These are phyloP conservation scores for Biscogniauxia mediterranea DNA, from an alignment of 2,329 filamentous ascomycete species.

Conservation along the genomic window DNA sequence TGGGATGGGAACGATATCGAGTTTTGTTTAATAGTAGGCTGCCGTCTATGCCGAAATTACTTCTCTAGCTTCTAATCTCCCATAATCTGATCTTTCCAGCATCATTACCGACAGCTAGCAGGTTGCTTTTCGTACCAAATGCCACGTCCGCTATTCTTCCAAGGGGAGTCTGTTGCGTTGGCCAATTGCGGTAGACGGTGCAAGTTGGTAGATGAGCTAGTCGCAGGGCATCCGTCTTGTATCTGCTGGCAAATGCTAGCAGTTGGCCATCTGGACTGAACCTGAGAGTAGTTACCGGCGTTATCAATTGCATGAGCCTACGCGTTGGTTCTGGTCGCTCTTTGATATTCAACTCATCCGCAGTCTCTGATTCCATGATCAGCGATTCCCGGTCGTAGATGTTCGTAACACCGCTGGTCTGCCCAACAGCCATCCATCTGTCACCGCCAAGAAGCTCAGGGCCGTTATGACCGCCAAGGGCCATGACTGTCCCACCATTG, in stretches of 20 bases:
- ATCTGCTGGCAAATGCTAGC: conserved; percentile 78
- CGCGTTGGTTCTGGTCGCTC: conserved; percentile 69
- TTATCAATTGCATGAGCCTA: conserved; percentile 82
- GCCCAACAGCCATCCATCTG: conserved; percentile 86
- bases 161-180: conserved; percentile 83
- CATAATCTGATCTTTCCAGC: conserved; percentile 83
- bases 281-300: conserved; percentile 72
- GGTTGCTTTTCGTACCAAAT: conserved; percentile 62
- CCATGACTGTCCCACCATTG: conserved; percentile 78
- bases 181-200: conserved; percentile 96
- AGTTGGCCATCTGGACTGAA: conserved; percentile 91
- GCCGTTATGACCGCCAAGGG: conserved; percentile 69
- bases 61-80: conserved; percentile 70
- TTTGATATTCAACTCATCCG: conserved; percentile 52
- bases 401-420: conserved; percentile 84
- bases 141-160: conserved; percentile 77
- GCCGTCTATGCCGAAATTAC: background rate
- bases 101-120: conserved; percentile 87
- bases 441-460: conserved; percentile 68
- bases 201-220: conserved; percentile 88
- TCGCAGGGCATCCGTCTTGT: conserved; percentile 84
- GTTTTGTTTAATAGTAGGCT: background rate
- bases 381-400: conserved; percentile 81
- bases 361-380: conserved; percentile 37
- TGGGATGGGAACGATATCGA: background rate